Conservation (phyloP, 2,329 filamentous ascomycete genomes). For the Periconia digitata region DNA sequence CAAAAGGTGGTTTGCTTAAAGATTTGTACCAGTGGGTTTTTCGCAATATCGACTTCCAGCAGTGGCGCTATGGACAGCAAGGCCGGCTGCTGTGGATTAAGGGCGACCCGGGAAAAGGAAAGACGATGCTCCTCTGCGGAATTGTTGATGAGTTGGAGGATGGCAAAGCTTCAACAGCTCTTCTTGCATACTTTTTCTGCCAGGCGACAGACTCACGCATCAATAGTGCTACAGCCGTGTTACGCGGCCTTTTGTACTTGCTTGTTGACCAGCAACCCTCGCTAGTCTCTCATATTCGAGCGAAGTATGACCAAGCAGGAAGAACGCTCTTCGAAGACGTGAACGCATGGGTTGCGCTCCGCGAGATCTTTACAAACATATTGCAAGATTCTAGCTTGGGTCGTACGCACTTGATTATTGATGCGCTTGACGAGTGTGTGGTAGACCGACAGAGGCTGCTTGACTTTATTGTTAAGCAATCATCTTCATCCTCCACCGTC, state of each 20-base stretch:
- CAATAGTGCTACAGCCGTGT: too few relatives aligned
- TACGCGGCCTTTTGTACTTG: too few relatives aligned
- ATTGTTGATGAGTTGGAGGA: too few relatives aligned
- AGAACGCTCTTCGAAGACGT: slow-evolving; percentile 38
- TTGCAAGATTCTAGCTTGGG: slow-evolving; percentile 35
- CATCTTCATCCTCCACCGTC: slow-evolving; percentile 26
- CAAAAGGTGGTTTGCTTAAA: neutral
- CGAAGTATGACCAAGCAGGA: too few relatives aligned
- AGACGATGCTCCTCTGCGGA: too few relatives aligned
- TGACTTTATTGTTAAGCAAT: slow-evolving; percentile 4
- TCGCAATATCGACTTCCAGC: slow-evolving; percentile 23
- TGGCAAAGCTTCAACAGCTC: too few relatives aligned
- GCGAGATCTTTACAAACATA: slow-evolving; percentile 43
- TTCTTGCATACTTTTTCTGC: too few relatives aligned
- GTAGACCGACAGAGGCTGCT: slow-evolving; percentile 6
- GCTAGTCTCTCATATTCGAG: too few relatives aligned
- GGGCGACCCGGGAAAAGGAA: too few relatives aligned
- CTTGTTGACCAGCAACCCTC: too few relatives aligned
- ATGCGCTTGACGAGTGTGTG: slow-evolving; percentile 11
- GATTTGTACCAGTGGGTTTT: slow-evolving; percentile 27
- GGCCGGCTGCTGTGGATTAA: slow-evolving; percentile 32
- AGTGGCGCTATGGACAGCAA: slow-evolving; percentile 23
- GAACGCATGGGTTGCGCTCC: slow-evolving; percentile 26
- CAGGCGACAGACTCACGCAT: too few relatives aligned
- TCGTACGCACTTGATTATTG: slow-evolving; percentile 3